Percentiles rank a stretch among this genome's conserved stretches.
Conservation (phyloP, 73 alveolate genomes). For the Paramecium tetraurelia region DNA sequence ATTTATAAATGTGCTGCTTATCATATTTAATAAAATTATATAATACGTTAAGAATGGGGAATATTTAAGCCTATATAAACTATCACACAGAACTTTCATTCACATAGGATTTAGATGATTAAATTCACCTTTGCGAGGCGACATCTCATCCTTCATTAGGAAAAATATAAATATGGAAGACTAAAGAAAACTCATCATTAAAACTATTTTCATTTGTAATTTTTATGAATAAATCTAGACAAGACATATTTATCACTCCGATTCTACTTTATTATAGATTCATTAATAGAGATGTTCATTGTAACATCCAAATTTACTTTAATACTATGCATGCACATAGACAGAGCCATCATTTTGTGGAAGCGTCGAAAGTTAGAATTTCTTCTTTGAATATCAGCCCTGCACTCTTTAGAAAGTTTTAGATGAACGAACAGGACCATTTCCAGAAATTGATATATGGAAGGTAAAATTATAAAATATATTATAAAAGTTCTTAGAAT, state of each 20-base stretch:
- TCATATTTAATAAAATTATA: background rate
- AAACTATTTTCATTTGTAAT: background rate
- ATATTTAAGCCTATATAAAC: background rate
- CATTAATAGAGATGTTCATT: background rate
- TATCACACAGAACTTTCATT: background rate
- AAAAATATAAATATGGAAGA: background rate
- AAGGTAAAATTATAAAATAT: background rate
- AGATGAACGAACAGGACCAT: background rate
- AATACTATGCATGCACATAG: background rate
- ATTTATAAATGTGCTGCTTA: background rate
- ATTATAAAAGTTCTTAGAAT: background rate
- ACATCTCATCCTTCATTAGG: background rate
- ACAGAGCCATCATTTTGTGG: background rate
- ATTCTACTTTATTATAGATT: background rate
- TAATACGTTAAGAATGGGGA: background rate
- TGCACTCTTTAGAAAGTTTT: background rate
- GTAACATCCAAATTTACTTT: background rate
- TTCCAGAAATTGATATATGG: background rate
- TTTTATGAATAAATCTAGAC: background rate
- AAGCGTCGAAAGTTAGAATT: background rate
- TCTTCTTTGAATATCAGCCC: background rate
- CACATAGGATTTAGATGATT: background rate
- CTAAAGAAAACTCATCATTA: background rate
- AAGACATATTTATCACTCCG: background rate
- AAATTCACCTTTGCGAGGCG: background rate